A percentile compares a stretch with the other conserved stretches of the same genome.
Conservation (phyloP, 257 asterid genomes). For the Dorcoceras hygrometricum region DNA sequence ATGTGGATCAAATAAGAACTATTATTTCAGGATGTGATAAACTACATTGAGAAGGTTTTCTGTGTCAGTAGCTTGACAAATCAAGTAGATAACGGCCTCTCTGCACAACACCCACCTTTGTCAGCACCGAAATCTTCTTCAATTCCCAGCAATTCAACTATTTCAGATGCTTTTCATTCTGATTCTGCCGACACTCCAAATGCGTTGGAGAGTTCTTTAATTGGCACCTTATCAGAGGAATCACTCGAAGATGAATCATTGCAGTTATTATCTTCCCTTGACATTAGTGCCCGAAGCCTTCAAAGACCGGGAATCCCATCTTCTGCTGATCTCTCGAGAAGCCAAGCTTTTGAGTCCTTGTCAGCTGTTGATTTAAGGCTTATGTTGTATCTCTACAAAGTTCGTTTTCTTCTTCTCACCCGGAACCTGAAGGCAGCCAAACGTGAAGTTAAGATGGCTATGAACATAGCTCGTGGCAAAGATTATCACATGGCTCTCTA, state of each 20-base stretch:
- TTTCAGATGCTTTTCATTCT: slow-evolving; percentile 47
- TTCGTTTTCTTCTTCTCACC: slow-evolving; percentile 64
- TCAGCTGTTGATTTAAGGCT: slow-evolving; percentile 61
- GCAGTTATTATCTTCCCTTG: slow-evolving; percentile 61
- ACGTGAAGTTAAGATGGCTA: slow-evolving; percentile 89
- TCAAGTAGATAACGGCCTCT: slow-evolving; percentile 65
- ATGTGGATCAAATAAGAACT: slow-evolving; percentile 23
- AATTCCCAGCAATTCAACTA: slow-evolving; percentile 38
- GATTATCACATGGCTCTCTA: slow-evolving; percentile 75
- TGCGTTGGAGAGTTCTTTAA: slow-evolving; percentile 51
- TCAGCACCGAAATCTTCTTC: slow-evolving; percentile 47
- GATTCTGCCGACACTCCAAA: slow-evolving; percentile 46
- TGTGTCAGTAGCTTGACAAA: slow-evolving; percentile 45
- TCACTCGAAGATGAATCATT: slow-evolving; percentile 73
- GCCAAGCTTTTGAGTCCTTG: slow-evolving; percentile 56
- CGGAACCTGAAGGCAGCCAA: slow-evolving; percentile 86
- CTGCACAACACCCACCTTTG: slow-evolving; percentile 43
- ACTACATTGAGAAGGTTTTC: slow-evolving; percentile 81
- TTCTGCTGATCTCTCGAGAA: slow-evolving; percentile 46
- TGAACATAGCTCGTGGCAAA: slow-evolving; percentile 78
- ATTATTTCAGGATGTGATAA: slow-evolving; percentile 77
- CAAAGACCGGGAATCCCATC: slow-evolving; percentile 54
- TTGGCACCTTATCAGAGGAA: slow-evolving; percentile 71
- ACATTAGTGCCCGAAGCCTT: slow-evolving; percentile 44
- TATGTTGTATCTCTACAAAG: slow-evolving; percentile 78